Evolutionary conservation across 306 rosid genomes (phyloP), one percentile per base, ranked within the genome.

Genomic region (Prunus fruticosa): DNA sequence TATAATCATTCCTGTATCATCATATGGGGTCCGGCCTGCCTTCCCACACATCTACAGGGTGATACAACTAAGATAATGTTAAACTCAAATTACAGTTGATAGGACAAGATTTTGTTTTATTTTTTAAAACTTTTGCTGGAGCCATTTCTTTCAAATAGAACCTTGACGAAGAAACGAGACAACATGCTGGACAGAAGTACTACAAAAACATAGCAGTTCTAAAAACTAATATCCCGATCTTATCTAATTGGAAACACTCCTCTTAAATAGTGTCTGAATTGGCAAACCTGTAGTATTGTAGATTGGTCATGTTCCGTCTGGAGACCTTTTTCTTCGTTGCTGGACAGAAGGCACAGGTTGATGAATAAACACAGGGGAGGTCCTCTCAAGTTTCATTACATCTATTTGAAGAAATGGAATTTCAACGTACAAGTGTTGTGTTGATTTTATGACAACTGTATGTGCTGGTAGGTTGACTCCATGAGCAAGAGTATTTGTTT

Each of bases 381-480:
- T 14, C 70, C 50, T 46, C 57, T 23, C 60, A 78, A 60, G 38
- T 77, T 52, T 53, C 27, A 19, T 62, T 61, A 77, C 20, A 43
- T 74, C 63, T 10, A 52, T 47, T 60, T 54, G 52, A 71, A 64
- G 52, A 49, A 49, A 43, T 57, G 73, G 53, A 76, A 74, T 25
- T 38, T 43, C 43, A 75, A 76, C 97, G 54, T 87, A 92, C 98
- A 80, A 94, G 88, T 94, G 96, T 81, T 94, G 98, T 38, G 97
- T 92, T 80, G 98, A 94, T 85, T 94, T 94, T 72, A 94, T 92
- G 57, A 92, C 91, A 68, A 94, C 98, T 74, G 98, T 94, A 85
- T 94, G 98, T 18, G 98, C 98, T 69, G 98, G 98, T 76, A 92
- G 93, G 86, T 94, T 94, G 88, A 94, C 87, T 83, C 98, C 98